Base-by-base conservation (phyloP, 805 yeast genomes). In the Monosporozyma solicola region DNA sequence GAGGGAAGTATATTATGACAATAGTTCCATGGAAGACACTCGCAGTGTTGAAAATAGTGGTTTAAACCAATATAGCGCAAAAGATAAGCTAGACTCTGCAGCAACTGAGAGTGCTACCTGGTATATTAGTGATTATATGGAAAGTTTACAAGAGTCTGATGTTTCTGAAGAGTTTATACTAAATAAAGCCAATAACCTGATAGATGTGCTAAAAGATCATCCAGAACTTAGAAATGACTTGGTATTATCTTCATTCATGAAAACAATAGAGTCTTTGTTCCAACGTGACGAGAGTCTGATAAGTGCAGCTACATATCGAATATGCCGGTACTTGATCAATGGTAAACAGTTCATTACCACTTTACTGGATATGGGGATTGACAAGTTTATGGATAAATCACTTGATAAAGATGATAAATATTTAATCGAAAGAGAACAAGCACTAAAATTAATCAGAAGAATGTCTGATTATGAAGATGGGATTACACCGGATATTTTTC, bases 261-360 rank as follows among this genome's bases (percentile, higher is more conserved):
- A 73, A 50, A 70, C 81, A 33, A 74, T 91, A 10, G 86, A 82
- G 59, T 75, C 76, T 22, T 72, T 89, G 63, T 66, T 91, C 22
- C 71, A 80, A 29, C 82, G 80, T 59, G 73, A 73, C 6, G 75
- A 79, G 48, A 74, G 82, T 31, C 83, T 80, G 53, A 84, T 87
- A 1, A 75, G 84, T 7, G 85, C 91, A 0, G 77, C 89, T 2
- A 96, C 91, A 0, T 89, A 82, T 65, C 73, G 95, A 49, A 75
- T 89, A 1, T 76, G 89, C 24, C 72, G 97, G 16, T 78, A 85
- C 57, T 72, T 87, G 16, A 72, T 85, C 20, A 76, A 77, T 35
- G 79, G 79, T 55, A 63, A 73, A 13, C 78, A 77, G 6, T 79
- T 90, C 2, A 62, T 88, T 5, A 66, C 71, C n/a, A 67, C 75